These are phyloP conservation scores for Escallonia rubra DNA, from an alignment of 129 eudicot species.

Conservation along the genomic window DNA sequence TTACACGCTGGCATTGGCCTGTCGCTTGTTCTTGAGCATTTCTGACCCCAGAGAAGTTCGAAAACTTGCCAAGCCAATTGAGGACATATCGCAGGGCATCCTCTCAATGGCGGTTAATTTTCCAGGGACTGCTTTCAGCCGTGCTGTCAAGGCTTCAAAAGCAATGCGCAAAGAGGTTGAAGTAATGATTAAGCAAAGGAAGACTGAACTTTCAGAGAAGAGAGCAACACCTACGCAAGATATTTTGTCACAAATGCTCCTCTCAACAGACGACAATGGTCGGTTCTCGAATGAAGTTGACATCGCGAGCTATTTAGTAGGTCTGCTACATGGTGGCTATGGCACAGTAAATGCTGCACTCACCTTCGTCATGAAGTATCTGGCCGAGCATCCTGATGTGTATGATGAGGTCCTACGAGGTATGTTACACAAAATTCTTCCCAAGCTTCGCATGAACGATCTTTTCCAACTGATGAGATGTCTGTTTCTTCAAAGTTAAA, in stretches of 20 bases:
- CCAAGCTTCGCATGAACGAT: too few relatives aligned
- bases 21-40: constrained; percentile 17
- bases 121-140: constrained; percentile 14
- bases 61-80: background rate
- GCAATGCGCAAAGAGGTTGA: background rate
- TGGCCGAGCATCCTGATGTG: constrained; percentile 15
- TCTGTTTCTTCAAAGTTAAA: too few relatives aligned
- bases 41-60: constrained; percentile 9
- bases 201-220: constrained; percentile 6
- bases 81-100: constrained; percentile 1
- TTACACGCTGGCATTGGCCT: constrained; percentile 11
- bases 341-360: constrained; percentile 6
- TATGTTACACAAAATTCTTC: background rate
- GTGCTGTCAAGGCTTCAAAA: constrained; percentile 15
- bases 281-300: constrained; percentile 1
- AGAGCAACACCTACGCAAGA: constrained; percentile 6
- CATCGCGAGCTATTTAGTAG: constrained; percentile 5
- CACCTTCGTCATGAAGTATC: constrained; percentile 6
- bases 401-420: constrained; percentile 13
- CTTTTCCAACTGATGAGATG: too few relatives aligned
- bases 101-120: constrained; percentile 16
- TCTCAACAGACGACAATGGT: constrained; percentile 5
- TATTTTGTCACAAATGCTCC: constrained; percentile 8
- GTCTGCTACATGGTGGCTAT: constrained; percentile 7
- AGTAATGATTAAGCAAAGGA: constrained; percentile 12